phyloP scores from a whole-genome alignment of 2,329 filamentous ascomycete genomes.

The Chrysoporthe cubensis region DNA sequence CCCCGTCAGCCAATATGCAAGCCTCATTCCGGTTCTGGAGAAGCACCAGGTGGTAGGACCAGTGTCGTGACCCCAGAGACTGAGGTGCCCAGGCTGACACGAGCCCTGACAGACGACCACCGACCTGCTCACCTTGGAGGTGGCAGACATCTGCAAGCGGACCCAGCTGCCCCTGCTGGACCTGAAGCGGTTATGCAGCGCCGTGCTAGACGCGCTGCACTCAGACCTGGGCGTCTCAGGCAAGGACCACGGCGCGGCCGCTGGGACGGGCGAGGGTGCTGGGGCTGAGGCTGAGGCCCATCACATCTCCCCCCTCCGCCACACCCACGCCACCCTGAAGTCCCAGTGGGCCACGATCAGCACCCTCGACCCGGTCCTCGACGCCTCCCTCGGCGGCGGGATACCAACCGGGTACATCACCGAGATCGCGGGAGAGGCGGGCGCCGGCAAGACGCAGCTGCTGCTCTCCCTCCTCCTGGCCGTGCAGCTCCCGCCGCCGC shows the following conservation, averaged over 20 bases:
- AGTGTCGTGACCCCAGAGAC: neutral
- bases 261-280: constrained; percentile 18
- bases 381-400: constrained; percentile 73
- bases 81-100: neutral
- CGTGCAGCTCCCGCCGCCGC: constrained; percentile 76
- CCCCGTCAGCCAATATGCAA: constrained; percentile 68
- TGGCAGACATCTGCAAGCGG: constrained; percentile 81
- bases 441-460: constrained; percentile 93
- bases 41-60: constrained; percentile 61
- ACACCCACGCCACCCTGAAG: constrained; percentile 37
- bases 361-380: constrained; percentile 76
- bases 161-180: constrained; percentile 81
- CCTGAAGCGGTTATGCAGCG: constrained; percentile 72
- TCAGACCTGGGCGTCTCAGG: constrained; percentile 54
- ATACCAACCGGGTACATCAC: constrained; percentile 81
- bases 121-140: constrained; percentile 85
- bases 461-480: constrained; percentile 83
- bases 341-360: constrained; percentile 66
- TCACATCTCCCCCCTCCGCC: constrained; percentile 40
- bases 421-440: constrained; percentile 91
- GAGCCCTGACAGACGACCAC: constrained; percentile 57
- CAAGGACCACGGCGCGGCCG: constrained; percentile 29
- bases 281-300: neutral
- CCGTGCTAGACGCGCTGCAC: constrained; percentile 70
- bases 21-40: constrained; percentile 81